Percentiles rank a stretch among this genome's conserved stretches.
phyloP scores from a whole-genome alignment of 495 filamentous ascomycete genomes.

The Cudoniella acicularis region DNA sequence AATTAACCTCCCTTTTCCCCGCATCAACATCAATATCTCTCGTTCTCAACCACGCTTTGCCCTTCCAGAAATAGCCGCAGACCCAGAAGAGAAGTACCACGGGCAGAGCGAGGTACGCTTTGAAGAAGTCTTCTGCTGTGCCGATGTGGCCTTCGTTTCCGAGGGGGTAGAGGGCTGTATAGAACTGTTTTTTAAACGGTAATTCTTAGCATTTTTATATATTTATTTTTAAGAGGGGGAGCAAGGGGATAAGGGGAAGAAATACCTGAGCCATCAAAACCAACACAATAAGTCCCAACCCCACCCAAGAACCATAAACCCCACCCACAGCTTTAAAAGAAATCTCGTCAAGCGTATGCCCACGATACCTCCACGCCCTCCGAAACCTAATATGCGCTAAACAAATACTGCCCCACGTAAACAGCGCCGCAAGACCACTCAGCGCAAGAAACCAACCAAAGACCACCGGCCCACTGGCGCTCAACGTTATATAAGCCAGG shows the following conservation, averaged over 20 bases:
- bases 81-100: slow-evolving; percentile 55
- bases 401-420: slow-evolving; percentile 55
- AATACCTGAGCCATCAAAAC: slow-evolving; percentile 52
- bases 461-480: slow-evolving; percentile 37
- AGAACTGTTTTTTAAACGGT: slow-evolving; percentile 48
- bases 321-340: slow-evolving; percentile 65
- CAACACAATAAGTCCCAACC: slow-evolving; percentile 55
- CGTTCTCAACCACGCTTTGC: slow-evolving; percentile 48
- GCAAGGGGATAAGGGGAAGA: not conserved
- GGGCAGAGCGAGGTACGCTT: slow-evolving; percentile 56
- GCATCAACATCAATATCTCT: slow-evolving; percentile 61
- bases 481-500: slow-evolving; percentile 49
- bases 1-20: slow-evolving; percentile 53
- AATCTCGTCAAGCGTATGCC: slow-evolving; percentile 63
- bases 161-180: slow-evolving; percentile 46
- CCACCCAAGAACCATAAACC: slow-evolving; percentile 63
- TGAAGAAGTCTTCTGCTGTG: slow-evolving; percentile 56
- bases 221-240: too few species aligned
- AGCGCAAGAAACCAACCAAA: slow-evolving; percentile 60
- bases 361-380: slow-evolving; percentile 58
- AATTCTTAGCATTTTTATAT: too few species aligned
- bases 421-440: slow-evolving; percentile 51
- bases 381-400: slow-evolving; percentile 59
- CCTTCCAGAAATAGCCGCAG: slow-evolving; percentile 58
- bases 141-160: slow-evolving; percentile 31